Conservation (phyloP, 2,329 filamentous ascomycete species). For the Hypoxylon sp. region DNA sequence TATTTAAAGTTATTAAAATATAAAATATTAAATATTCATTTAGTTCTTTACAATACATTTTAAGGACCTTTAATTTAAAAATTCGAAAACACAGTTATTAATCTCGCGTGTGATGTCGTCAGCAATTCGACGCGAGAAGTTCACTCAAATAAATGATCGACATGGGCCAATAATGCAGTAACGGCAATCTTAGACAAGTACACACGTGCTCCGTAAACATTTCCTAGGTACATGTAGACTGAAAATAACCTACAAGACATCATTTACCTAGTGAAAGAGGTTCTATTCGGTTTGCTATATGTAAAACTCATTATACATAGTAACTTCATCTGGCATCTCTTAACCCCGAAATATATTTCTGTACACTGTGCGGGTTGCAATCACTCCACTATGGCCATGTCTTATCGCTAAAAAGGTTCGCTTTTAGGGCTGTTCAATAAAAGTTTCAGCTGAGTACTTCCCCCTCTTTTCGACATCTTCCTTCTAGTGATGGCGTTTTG, state of each 20-base stretch:
- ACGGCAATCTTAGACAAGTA: conserved; percentile 4
- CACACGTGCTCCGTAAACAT: neutral
- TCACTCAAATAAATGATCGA: conserved; percentile 12
- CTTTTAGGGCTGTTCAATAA: neutral
- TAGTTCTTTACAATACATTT: too few species aligned
- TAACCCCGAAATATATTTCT: neutral
- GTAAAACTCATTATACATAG: neutral
- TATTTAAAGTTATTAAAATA: too few species aligned
- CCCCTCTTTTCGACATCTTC: neutral
- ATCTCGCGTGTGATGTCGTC: neutral
- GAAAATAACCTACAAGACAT: neutral
- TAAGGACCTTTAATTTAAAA: neutral
- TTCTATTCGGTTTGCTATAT: neutral
- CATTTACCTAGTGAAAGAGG: too few species aligned
- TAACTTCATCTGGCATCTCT: neutral
- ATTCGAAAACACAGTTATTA: neutral
- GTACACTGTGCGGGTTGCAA: neutral
- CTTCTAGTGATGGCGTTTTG: too few species aligned
- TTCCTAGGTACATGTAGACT: neutral
- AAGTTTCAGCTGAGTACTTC: neutral
- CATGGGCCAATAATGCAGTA: conserved; percentile 21
- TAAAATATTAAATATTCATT: too few species aligned
- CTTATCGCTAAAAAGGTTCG: neutral
- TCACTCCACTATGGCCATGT: neutral
- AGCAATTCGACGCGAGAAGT: neutral